Evolutionary conservation across 2,329 filamentous ascomycete genomes (phyloP).

Genomic region (Madurella fahalii): DNA sequence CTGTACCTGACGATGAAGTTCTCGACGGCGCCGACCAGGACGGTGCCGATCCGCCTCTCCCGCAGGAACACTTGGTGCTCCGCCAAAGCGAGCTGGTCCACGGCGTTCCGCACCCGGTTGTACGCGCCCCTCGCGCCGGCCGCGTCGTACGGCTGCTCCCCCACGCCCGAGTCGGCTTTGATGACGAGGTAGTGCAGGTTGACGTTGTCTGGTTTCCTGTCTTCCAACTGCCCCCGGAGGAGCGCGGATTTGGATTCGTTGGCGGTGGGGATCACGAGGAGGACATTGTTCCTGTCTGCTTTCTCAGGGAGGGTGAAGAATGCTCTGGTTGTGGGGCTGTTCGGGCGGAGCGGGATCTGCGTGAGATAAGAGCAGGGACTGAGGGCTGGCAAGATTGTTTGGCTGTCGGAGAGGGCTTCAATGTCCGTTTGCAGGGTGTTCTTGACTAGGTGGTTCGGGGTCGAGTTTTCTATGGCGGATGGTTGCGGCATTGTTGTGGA

Average conservation of each 20-base stretch:
- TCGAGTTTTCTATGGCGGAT: too few species aligned
- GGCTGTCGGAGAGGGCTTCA: too few species aligned
- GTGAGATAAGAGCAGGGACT: background rate
- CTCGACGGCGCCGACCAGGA: slow-evolving; percentile 14
- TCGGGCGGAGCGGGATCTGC: background rate
- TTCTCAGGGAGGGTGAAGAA: background rate
- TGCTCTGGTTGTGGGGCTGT: background rate
- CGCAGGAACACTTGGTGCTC: background rate
- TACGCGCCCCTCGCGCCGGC: slow-evolving; percentile 9
- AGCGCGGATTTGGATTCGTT: slow-evolving; percentile 12
- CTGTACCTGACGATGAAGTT: slow-evolving; percentile 13
- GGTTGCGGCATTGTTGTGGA: too few species aligned
- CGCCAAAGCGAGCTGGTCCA: background rate
- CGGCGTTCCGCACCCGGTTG: slow-evolving; percentile 10
- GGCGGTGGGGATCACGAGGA: slow-evolving; percentile 14
- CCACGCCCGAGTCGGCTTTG: slow-evolving; percentile 9
- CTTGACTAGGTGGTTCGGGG: too few species aligned
- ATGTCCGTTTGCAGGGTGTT: too few species aligned
- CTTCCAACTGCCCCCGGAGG: background rate
- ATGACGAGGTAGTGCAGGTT: background rate
- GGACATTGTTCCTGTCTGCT: slow-evolving; percentile 2
- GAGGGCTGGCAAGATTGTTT: too few species aligned
- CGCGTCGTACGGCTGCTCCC: slow-evolving; percentile 19
- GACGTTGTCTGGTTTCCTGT: background rate
- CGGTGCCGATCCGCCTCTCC: background rate